These are phyloP conservation scores for Eutypella sp. DNA, from an alignment of 2,329 filamentous ascomycete genomes.

Conservation along the genomic window DNA sequence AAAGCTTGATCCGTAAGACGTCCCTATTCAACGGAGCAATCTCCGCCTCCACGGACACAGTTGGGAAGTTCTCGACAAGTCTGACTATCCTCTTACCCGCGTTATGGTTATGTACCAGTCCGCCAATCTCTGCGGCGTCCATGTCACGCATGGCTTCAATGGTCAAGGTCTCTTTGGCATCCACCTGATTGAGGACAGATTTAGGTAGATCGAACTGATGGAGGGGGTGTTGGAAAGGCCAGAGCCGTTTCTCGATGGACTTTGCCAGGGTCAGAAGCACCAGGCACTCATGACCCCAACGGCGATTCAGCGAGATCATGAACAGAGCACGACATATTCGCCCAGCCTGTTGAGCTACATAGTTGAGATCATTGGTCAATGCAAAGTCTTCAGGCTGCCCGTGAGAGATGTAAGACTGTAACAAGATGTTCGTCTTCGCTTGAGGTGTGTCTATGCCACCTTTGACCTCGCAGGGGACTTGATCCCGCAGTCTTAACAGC, in stretches of 20 bases:
- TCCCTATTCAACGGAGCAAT: conserved; percentile 94
- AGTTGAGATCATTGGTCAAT: conserved; percentile 83
- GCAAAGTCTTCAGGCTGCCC: conserved; percentile 90
- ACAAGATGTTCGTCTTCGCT: conserved; percentile 89
- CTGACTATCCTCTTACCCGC: conserved; percentile 80
- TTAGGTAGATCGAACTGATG: conserved; percentile 90
- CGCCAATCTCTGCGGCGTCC: conserved; percentile 85
- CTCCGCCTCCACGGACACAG: conserved; percentile 82
- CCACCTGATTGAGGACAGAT: conserved; percentile 76
- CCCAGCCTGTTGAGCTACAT: conserved; percentile 91
- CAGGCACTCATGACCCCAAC: conserved; percentile 93
- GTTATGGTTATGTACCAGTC: conserved; percentile 82
- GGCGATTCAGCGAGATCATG: conserved; percentile 92
- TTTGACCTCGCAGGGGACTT: conserved; percentile 74
- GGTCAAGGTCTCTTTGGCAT: conserved; percentile 70
- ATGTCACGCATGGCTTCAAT: conserved; percentile 88
- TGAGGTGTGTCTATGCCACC: conserved; percentile 68
- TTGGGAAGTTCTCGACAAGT: conserved; percentile 86
- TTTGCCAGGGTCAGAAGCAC: conserved; percentile 90
- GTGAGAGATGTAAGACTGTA: conserved; percentile 90
- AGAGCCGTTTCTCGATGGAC: conserved; percentile 93
- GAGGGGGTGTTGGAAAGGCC: conserved; percentile 91
- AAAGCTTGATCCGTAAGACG: conserved; percentile 85
- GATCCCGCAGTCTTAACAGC: conserved; percentile 66
- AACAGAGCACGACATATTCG: conserved; percentile 93